Base-by-base conservation (phyloP, 2,329 filamentous ascomycete species). In the Trichoderma brevicompactum region DNA sequence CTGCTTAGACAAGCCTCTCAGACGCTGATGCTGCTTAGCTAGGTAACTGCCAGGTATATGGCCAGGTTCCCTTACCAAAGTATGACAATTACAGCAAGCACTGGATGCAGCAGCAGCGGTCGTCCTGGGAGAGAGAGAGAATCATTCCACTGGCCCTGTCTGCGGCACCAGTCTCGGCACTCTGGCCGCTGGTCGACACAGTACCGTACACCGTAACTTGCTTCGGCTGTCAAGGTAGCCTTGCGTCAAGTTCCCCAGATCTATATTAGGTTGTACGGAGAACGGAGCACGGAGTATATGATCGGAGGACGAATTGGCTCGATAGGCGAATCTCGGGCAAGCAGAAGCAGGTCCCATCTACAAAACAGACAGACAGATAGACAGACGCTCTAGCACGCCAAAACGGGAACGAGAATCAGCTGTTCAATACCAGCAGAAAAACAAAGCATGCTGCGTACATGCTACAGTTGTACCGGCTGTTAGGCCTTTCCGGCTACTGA, bases 191-290 rank as follows among this genome's bases (percentile, higher is more conserved):
- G 36, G 23, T 28, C 23, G 23, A 28, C 36, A 38, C 36, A 28
- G 23, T 28, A 28, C 10, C 10, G 36, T 38, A 38, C 36, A 38
- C 36, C 36, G 36, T 38, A 38, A 36, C 36, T 15, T 54, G 59
- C 49, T 62, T 48, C 55, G 55, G 55, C 43, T 49, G 43, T 59
- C 41, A 34, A 53, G 40, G 59, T 53, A 44, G 28, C 59, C 59
- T 62, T 53, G 59, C 43, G 23, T 43, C 52, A 43, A 54, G 40
- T 62, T 62, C 59, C 59, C 59, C 59, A 54, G 59, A 62, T 62
- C 59, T 62, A 60, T 50, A 38, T 41, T 60, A 17, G 49, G 60
- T 48, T 63, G 43, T 63, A 38, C 60, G 59, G 48, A 62, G 28
- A 9, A 50, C 34, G 2, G 48, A 50, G 52, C 12, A 54, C 36